Conservation (phyloP, 2,329 filamentous ascomycete species). For the Beauveria sp. region DNA sequence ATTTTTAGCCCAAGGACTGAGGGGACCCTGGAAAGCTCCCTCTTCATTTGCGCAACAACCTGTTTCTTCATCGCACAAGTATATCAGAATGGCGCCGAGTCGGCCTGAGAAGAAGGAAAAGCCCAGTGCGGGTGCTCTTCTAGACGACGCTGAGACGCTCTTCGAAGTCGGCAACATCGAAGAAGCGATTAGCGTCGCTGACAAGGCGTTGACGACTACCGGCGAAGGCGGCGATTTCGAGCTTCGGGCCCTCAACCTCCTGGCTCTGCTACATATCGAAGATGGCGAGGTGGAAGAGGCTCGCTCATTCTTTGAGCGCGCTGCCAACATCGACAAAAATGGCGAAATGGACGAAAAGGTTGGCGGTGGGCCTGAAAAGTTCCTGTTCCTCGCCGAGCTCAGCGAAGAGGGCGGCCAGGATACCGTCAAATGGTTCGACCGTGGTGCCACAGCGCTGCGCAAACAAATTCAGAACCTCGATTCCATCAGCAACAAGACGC, state of each 20-base stretch:
- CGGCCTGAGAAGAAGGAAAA: constrained; percentile 31
- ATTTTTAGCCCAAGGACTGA: constrained; percentile 9
- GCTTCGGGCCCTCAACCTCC: constrained; percentile 62
- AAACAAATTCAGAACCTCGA: constrained; percentile 60
- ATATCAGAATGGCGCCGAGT: constrained; percentile 33
- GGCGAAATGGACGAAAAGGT: constrained; percentile 61
- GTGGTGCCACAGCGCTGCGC: constrained; percentile 65
- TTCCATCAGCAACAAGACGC: constrained; percentile 31
- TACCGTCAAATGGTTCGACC: constrained; percentile 60
- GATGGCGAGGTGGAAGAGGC: constrained; percentile 74
- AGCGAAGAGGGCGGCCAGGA: constrained; percentile 62
- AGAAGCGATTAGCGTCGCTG: constrained; percentile 32
- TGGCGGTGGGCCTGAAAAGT: constrained; percentile 87
- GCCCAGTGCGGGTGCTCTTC: constrained; percentile 22
- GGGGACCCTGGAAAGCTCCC: neutral
- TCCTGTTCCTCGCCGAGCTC: constrained; percentile 88
- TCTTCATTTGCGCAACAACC: neutral
- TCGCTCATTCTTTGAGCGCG: constrained; percentile 61
- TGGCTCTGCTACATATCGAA: constrained; percentile 78
- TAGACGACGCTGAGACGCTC: constrained; percentile 34
- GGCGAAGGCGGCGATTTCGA: constrained; percentile 41
- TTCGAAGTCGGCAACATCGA: constrained; percentile 35
- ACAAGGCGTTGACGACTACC: constrained; percentile 35
- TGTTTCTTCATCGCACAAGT: neutral
- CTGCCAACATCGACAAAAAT: constrained; percentile 68